Base-by-base conservation (phyloP, 306 rosid species). In the Adenanthera pavonina region DNA sequence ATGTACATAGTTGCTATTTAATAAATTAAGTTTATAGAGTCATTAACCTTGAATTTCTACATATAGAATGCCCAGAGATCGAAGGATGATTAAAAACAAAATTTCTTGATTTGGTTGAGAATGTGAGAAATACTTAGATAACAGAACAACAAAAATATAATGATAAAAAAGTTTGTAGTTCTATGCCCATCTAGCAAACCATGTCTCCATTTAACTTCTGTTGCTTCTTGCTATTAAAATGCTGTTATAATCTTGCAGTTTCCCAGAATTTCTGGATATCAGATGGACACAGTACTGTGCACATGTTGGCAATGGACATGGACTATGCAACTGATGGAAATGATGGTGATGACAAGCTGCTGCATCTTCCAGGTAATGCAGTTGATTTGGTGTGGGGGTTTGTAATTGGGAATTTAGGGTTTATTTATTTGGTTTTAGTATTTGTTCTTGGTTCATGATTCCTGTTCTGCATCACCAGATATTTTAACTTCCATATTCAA, bases 251-350 rank as follows among this genome's bases (percentile, higher is more conserved):
- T 80, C 65, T 87, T 85, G 85, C 89, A 94, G 98, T 83, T 80
- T 83, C 91, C 47, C 98, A 88, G 83, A 88, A 90, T 83, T 84
- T 89, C 70, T 94, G 98, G 98, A 85, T 90, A 78, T 91, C 98
- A 76, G 97, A 92, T 86, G 97, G 97, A 81, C 65, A 60, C 66
- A 86, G 87, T 82, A 86, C 97, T 72, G 90, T 89, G 84, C 91
- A 92, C 53, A 48, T 89, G 90, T 77, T 92, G 82, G 82, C 87
- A 72, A 77, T 85, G 67, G 94, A 91, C 77, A 33, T 86, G 80
- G 97, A 88, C 66, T 82, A 81, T 36, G 90, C 79, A 79, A 78
- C 74, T 53, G 85, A 83, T 78, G 88, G 72, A 81, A 82, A 82
- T 84, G 90, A 90, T 57, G 75, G 83, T 47, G 90, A 76, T 59